Conservation (phyloP, 2,329 filamentous ascomycete genomes). For the Zarea fungicola region DNA sequence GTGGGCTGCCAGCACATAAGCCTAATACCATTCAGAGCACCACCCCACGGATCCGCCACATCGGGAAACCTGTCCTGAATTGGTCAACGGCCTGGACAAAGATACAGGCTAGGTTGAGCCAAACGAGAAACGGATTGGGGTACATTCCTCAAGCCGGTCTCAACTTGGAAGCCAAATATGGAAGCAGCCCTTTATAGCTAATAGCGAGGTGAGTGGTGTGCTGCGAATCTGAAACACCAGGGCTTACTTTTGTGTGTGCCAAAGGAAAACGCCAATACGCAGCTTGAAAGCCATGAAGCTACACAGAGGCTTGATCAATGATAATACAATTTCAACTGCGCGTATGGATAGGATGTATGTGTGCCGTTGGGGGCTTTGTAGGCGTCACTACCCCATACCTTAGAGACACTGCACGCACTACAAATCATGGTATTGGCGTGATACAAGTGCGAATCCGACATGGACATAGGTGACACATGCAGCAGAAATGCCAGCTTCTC, state of each 20-base stretch:
- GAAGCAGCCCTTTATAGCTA: neutral
- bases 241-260: conserved; percentile 1
- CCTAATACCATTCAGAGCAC: neutral
- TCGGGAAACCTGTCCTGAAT: conserved; percentile 1
- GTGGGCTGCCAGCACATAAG: conserved; percentile 7
- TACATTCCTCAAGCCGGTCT: conserved; percentile 1
- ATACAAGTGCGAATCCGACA: neutral
- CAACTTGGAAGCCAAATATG: neutral
- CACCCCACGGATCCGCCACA: conserved; percentile 4
- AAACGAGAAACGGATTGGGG: neutral
- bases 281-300: too few species aligned
- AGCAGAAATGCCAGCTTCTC: too few species aligned
- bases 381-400: too few species aligned
- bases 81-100: neutral
- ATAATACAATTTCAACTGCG: too few species aligned
- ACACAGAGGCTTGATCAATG: neutral
- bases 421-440: neutral
- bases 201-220: neutral
- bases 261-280: neutral
- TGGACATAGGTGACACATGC: neutral
- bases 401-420: conserved; percentile 6
- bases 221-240: conserved; percentile 11
- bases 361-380: too few species aligned
- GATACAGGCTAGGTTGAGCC: neutral
- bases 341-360: too few species aligned